Conservation (phyloP, 1,284 basidiomycete species). For the Kwoniella shivajii region DNA sequence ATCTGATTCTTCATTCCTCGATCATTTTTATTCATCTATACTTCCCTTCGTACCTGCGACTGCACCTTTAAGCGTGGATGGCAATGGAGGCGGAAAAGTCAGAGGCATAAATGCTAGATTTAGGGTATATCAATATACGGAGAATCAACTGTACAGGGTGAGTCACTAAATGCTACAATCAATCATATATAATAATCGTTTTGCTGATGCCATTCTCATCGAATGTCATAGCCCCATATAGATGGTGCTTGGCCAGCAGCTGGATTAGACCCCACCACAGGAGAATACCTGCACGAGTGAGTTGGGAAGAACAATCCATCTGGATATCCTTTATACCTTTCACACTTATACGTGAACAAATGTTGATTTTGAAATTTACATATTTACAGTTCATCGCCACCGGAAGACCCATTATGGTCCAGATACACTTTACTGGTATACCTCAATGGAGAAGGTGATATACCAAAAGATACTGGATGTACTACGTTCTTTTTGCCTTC, state of each 20-base stretch:
- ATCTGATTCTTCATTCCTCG: conserved; percentile 57
- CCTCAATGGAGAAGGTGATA: conserved; percentile 57
- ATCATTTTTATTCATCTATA: conserved; percentile 57
- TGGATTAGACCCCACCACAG: conserved; percentile 55
- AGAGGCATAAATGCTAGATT: conserved; percentile 61
- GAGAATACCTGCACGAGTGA: conserved; percentile 61
- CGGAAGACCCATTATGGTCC: conserved; percentile 55
- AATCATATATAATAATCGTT: neutral
- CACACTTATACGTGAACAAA: conserved; percentile 17
- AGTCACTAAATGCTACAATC: conserved; percentile 17
- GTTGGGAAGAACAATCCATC: conserved; percentile 38
- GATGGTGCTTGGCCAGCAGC: conserved; percentile 64
- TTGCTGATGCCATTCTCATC: too few relatives aligned
- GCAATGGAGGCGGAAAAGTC: conserved; percentile 56
- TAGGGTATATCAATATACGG: conserved; percentile 59
- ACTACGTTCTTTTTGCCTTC: conserved; percentile 63
- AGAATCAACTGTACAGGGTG: conserved; percentile 59
- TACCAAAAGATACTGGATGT: conserved; percentile 56
- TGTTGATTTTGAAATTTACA: neutral
- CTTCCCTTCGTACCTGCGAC: conserved; percentile 54
- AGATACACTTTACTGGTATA: conserved; percentile 62
- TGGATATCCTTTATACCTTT: neutral
- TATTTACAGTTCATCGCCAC: conserved; percentile 39
- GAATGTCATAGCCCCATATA: conserved; percentile 54
- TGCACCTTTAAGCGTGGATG: conserved; percentile 40